Base-by-base conservation (phyloP, 768 basidiomycete genomes). In the Collybiopsis confluens region DNA sequence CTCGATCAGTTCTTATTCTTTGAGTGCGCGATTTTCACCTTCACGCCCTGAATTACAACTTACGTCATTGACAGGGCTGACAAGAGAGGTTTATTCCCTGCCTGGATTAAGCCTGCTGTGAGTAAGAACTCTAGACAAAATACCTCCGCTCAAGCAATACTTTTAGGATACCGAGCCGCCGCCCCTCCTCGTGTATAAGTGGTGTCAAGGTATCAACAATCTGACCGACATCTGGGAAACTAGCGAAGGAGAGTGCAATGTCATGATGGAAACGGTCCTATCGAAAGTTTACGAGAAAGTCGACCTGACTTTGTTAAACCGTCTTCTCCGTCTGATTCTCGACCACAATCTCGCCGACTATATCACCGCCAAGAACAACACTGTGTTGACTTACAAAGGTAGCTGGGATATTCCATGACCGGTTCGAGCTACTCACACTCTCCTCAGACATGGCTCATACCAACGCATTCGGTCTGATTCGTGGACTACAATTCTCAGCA, bases 181-280 rank as follows among this genome's bases (percentile, higher is more conserved):
- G 0, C 96, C 96, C 2, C 80, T 98, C 15, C 83, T 98, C 28
- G 95, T 98, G 28, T 98, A 98, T 76, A 98, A 98, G 79, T 98
- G 96, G 96, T 96, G 94, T 65, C 96, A 98, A 73, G 97, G 97
- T 38, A 95, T 98, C 78, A 98, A 98, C 73, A 99, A 99, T 69
- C 69, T 98, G 67, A 94, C 90, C 2, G 96, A 99, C 55, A 85
- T 99, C 37, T 99, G 97, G 97, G 97, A 98, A 72, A 98, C 95
- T 1, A 82, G 85, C 56, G 95, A 99, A 62, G 97, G 97, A 58
- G 96, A 98, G 73, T 98, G 94, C 70, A 90, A 92, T 62, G 97
- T 98, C 41, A 79, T 99, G 75, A 98, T 98, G 95, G 97, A 99
- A 75, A 99, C 97, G 0, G 92, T 96, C 5, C 78, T 97, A 36